Base-by-base conservation (phyloP, 2,329 filamentous ascomycete genomes). In the Periconia macrospinosa region DNA sequence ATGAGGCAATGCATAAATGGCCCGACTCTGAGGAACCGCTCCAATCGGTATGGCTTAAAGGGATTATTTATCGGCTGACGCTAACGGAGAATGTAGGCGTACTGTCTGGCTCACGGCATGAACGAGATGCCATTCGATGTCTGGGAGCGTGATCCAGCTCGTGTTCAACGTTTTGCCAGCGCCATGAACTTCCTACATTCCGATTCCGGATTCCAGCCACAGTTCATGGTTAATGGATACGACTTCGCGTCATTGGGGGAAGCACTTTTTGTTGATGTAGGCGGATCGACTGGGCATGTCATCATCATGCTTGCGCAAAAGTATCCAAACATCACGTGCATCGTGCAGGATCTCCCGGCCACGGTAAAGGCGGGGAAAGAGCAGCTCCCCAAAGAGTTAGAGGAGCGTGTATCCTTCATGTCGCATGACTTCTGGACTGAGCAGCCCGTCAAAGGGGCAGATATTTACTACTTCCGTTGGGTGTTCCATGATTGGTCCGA, bases 401-500 rank as follows among this genome's bases (percentile, higher is more conserved):
- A 30, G 41, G 13, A 50, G 8, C 49, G 55, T 18, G 41, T 66
- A 3, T 50, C 23, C 14, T 65, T 65, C 52, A 41, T 52, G 45
- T 54, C 49, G 7, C 62, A 66, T 51, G 52, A 65, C 37, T 63
- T 65, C 53, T 66, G 65, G 47, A 20, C 48, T 8, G 44, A 52
- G 30, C 60, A 65, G 41, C 60, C 60, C 11, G 54, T 65, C 37
- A 57, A 60, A 45, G 37, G 53, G 18, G 72, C 72, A 9, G 64
- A 69, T 46, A 56, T 68, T 18, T 78, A 76, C 55, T 61, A 74
- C 19, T 68, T 76, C 35, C 69, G 75, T 23, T 70, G 66, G 55
- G 67, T 76, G 11, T 57, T 77, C 17, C 76, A 78, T 54, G 71
- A 79, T 55, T 78, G 74, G 74, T 59, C 67, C 9, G 72, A 76